phyloP scores from a whole-genome alignment of 345 rosid species.

The Laguncularia racemosa region DNA sequence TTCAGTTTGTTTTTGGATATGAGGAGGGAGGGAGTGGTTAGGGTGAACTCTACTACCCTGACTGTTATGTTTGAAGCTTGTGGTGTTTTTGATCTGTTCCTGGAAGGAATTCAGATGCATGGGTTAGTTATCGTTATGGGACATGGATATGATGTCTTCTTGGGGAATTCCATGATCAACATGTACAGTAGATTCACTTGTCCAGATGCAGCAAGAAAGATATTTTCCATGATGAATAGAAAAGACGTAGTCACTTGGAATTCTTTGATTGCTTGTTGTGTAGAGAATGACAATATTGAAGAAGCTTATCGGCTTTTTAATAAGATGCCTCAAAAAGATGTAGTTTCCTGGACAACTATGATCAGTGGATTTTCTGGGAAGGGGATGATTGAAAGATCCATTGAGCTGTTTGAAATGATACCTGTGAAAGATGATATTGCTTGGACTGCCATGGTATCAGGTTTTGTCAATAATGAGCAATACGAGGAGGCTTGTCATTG shows the following conservation, averaged over 20 bases:
- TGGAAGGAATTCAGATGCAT: constrained; percentile 59
- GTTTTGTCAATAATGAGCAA: constrained; percentile 48
- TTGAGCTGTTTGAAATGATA: constrained; percentile 57
- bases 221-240: constrained; percentile 33
- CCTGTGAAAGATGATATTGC: constrained; percentile 60
- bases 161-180: constrained; percentile 56
- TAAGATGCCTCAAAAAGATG: constrained; percentile 57
- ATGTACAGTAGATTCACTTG: constrained; percentile 60
- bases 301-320: constrained; percentile 52
- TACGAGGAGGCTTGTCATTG: constrained; percentile 47
- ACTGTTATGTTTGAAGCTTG: constrained; percentile 64
- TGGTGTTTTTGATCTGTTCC: constrained; percentile 26
- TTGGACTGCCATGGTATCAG: constrained; percentile 74
- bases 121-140: constrained; percentile 41
- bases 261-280: constrained; percentile 54
- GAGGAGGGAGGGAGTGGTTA: constrained; percentile 48
- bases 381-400: constrained; percentile 36
- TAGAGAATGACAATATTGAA: constrained; percentile 30
- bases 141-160: constrained; percentile 40
- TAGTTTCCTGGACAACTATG: constrained; percentile 75
- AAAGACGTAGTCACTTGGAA: constrained; percentile 74
- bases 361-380: constrained; percentile 41
- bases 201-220: constrained; percentile 29
- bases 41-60: constrained; percentile 47
- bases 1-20: constrained; percentile 48